These are phyloP conservation scores for Coemansia sp. DNA, from an alignment of 192 early-diverging fungal species.

Conservation along the genomic window DNA sequence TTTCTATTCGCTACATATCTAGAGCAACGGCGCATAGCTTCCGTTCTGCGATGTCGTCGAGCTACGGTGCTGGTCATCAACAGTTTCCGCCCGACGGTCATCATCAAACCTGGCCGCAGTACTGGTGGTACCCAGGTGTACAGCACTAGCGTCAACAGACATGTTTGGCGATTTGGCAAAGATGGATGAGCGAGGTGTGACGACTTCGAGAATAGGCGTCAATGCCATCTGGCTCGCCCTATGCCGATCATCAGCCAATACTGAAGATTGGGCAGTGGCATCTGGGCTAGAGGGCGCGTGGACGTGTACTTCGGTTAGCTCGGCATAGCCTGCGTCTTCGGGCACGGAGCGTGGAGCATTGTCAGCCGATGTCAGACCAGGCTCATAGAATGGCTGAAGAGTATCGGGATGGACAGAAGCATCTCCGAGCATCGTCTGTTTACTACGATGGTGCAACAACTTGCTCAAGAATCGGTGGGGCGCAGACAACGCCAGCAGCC, in stretches of 20 bases:
- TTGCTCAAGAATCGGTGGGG: conserved; percentile 5
- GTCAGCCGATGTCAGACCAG: background rate
- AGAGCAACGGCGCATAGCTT: conserved; percentile 1
- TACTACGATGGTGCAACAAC: background rate
- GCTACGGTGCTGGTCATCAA: background rate
- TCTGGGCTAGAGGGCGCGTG: background rate
- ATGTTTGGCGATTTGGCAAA: background rate
- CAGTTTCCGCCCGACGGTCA: background rate
- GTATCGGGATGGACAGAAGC: background rate
- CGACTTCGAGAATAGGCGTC: conserved; percentile 17
- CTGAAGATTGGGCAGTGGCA: background rate
- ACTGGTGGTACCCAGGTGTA: background rate
- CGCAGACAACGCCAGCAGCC: conserved; percentile 10
- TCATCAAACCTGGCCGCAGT: background rate
- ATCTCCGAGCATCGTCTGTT: background rate
- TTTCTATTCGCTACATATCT: background rate
- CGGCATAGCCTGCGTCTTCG: background rate
- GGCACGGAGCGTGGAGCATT: background rate
- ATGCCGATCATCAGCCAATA: background rate
- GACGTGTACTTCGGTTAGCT: conserved; percentile 6
- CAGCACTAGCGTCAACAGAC: background rate
- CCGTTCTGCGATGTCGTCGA: background rate
- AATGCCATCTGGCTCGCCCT: conserved; percentile 2
- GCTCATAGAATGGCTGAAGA: conserved; percentile 1
- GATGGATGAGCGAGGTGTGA: conserved; percentile 15